These are phyloP conservation scores for Calonectria ilicicola DNA, from an alignment of 2,329 filamentous ascomycete genomes.

Conservation along the genomic window DNA sequence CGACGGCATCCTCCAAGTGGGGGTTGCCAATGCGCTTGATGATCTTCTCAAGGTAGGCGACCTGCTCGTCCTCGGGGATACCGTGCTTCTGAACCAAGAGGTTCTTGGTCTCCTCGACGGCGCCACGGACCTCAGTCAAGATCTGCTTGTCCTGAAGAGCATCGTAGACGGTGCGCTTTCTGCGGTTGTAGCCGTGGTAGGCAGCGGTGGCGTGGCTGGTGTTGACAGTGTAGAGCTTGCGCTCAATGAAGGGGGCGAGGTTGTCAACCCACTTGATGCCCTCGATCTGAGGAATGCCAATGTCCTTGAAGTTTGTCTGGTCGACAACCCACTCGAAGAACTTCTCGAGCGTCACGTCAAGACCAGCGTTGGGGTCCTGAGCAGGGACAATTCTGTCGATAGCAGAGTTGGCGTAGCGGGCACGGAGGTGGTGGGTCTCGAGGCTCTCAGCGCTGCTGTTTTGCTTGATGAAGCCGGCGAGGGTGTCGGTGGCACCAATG, in stretches of 20 bases:
- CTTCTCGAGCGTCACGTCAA: constrained; percentile 96
- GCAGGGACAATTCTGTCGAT: constrained; percentile 98
- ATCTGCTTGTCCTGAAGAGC: constrained; percentile 86
- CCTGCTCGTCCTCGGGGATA: constrained; percentile 80
- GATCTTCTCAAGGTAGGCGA: constrained; percentile 91
- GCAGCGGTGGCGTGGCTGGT: constrained; percentile 96
- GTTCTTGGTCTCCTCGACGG: constrained; percentile 85
- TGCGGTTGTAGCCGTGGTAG: constrained; percentile 91
- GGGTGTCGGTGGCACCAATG: constrained; percentile 91
- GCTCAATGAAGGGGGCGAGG: constrained; percentile 95
- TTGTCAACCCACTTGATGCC: constrained; percentile 95
- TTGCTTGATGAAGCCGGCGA: constrained; percentile 83
- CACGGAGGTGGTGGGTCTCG: constrained; percentile 76
- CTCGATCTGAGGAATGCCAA: constrained; percentile 76
- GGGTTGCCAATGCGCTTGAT: constrained; percentile 94
- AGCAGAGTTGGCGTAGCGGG: constrained; percentile 95
- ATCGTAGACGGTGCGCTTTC: constrained; percentile 91
- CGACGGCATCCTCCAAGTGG: constrained; percentile 89
- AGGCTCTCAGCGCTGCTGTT: constrained; percentile 79
- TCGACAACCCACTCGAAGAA: constrained; percentile 99
- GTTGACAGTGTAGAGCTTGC: constrained; percentile 99
- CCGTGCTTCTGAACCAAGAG: constrained; percentile 90
- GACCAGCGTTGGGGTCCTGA: constrained; percentile 81
- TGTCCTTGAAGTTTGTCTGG: constrained; percentile 81
- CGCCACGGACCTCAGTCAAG: constrained; percentile 81